Evolutionary conservation across 2,329 filamentous ascomycete genomes (phyloP).

Genomic region (Sarocladiaceae sp.): DNA sequence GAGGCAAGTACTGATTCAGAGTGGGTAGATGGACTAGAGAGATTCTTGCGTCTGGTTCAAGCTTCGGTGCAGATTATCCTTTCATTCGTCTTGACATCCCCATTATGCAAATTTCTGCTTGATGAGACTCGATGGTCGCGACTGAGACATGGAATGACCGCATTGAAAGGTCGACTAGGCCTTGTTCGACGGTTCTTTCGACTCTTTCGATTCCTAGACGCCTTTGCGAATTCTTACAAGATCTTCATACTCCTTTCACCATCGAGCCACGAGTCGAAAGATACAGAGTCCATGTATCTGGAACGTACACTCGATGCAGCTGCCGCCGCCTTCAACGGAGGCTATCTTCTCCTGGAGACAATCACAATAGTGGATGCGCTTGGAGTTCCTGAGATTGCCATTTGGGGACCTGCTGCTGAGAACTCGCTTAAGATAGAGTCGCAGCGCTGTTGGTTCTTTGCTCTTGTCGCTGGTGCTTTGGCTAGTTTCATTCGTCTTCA

Average conservation of each 20-base stretch:
- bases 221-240: background rate
- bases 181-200: background rate
- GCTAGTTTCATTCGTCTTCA: background rate
- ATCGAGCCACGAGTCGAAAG: background rate
- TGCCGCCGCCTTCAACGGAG: background rate
- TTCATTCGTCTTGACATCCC: background rate
- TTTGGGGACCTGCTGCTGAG: background rate
- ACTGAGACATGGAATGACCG: background rate
- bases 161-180: background rate
- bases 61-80: background rate
- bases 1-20: too few relatives aligned
- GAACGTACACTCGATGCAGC: background rate
- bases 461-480: background rate
- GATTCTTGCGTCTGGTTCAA: background rate
- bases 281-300: background rate
- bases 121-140: background rate
- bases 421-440: background rate
- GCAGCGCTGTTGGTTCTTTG: background rate
- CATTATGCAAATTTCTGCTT: background rate
- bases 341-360: background rate
- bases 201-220: background rate
- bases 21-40: background rate
- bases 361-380: background rate
- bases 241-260: background rate
- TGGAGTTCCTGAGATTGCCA: background rate